Evolutionary conservation across 179 eudicot genomes (phyloP).

Genomic region (Gypsophila paniculata): DNA sequence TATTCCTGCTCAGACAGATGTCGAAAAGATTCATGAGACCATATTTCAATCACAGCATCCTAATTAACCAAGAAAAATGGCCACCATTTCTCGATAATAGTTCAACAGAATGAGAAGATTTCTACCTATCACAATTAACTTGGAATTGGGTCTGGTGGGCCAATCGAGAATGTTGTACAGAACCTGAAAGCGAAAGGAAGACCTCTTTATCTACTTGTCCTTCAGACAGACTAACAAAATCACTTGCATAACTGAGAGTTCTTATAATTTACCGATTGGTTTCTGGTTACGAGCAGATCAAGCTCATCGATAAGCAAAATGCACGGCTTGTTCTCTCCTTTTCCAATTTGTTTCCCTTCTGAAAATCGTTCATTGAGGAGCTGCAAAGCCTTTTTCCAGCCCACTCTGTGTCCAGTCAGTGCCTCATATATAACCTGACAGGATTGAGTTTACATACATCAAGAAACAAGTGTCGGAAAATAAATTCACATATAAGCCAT

Average conservation of each 20-base stretch:
- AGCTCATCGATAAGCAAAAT: constrained; percentile 91
- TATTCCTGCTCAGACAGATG: constrained; percentile 51
- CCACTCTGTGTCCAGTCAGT: constrained; percentile 78
- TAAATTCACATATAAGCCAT: constrained; percentile 13
- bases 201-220: background rate
- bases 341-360: constrained; percentile 58
- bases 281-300: constrained; percentile 94
- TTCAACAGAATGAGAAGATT: constrained; percentile 11
- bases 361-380: constrained; percentile 75
- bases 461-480: background rate
- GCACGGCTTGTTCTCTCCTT: constrained; percentile 77
- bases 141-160: constrained; percentile 97
- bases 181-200: constrained; percentile 46
- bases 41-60: constrained; percentile 2
- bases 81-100: background rate
- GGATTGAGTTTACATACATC: constrained; percentile 18
- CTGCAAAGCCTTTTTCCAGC: constrained; percentile 91
- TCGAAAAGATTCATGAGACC: background rate
- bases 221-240: background rate
- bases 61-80: background rate
- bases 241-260: background rate
- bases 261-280: constrained; percentile 62
- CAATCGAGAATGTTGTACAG: constrained; percentile 98
- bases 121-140: constrained; percentile 82
- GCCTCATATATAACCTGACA: constrained; percentile 94